These are phyloP conservation scores for Alternaria sp. DNA, from an alignment of 2,329 filamentous ascomycete species.

Conservation along the genomic window DNA sequence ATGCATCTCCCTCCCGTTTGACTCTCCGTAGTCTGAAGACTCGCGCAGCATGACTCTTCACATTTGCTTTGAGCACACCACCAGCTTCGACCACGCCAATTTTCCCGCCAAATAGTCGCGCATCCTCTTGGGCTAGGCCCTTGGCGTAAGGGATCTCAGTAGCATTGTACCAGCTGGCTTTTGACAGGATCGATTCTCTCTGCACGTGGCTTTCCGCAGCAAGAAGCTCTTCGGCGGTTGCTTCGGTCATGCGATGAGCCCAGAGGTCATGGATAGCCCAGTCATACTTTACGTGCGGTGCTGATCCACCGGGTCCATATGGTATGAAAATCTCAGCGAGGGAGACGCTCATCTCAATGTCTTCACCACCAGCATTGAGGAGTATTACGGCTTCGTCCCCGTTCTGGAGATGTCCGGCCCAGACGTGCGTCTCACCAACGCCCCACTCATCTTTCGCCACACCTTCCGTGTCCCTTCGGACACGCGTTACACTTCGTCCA, in stretches of 20 bases:
- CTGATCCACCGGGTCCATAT: slow-evolving; percentile 36
- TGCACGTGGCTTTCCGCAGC: slow-evolving; percentile 19
- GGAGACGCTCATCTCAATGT: slow-evolving; percentile 32
- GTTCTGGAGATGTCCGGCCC: slow-evolving; percentile 34
- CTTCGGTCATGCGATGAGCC: slow-evolving; percentile 33
- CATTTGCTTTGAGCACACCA: slow-evolving; percentile 26
- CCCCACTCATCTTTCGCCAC: slow-evolving; percentile 36
- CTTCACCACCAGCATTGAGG: slow-evolving; percentile 31
- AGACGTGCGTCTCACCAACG: slow-evolving; percentile 38
- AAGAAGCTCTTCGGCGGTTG: slow-evolving; percentile 27
- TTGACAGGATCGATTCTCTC: slow-evolving; percentile 25
- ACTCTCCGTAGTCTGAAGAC: slow-evolving; percentile 33
- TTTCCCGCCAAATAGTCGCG: slow-evolving; percentile 36
- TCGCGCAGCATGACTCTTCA: slow-evolving; percentile 34
- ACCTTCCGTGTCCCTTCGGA: slow-evolving; percentile 28
- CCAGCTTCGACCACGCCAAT: slow-evolving; percentile 34
- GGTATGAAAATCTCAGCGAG: slow-evolving; percentile 38
- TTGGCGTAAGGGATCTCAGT: slow-evolving; percentile 33
- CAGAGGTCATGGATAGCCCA: slow-evolving; percentile 39
- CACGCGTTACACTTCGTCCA: slow-evolving; percentile 34
- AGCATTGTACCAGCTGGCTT: slow-evolving; percentile 35
- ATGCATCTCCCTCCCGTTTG: slow-evolving; percentile 30
- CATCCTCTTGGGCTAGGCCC: slow-evolving; percentile 29
- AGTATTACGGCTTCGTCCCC: slow-evolving; percentile 36
- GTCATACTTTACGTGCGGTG: slow-evolving; percentile 34